Base-by-base conservation (phyloP, 805 yeast species). In the Suhomyces faveliae region DNA sequence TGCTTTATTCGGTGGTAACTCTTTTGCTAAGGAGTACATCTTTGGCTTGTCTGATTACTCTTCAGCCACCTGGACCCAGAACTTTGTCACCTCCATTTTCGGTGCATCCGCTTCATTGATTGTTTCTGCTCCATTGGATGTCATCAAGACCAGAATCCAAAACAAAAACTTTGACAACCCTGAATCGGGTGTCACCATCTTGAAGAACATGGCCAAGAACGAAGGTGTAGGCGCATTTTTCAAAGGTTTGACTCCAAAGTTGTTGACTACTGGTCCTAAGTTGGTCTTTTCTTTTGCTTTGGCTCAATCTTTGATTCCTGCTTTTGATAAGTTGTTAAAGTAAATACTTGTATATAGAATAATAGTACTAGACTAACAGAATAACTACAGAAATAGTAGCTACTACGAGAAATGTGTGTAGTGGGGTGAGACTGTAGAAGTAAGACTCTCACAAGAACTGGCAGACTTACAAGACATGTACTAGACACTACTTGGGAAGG, bases 61-160 rank as follows among this genome's bases (percentile, higher is more conserved):
- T 27, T 68, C 82, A 52, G 99, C 99, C 38, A 87, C 98, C 13
- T 92, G 97, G 97, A 58, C 79, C 43, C 97, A 94, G 74, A 94
- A 94, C 77, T 91, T 94, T 61, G 79, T 92, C 49, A 88, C 98
- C 20, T 92, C 98, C 8, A 90, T 92, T 58, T 84, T 85, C 60
- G 99, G 99, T 69, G 99, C 99, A 19, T 87, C 95, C 47, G 95
- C 98, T 17, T 92, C 98, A 8, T 80, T 94, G 70, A 88, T 94
- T 65, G 97, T 94, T 19, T 85, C 95, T 58, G 99, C 99, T 47
- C 99, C 99, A 42, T 79, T 94, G 62, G 99, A 94, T 66, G 97
- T 94, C 48, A 92, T 94, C 71, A 94, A 94, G 79, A 94, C 99
- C 52, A 86, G 99, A 77, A 94, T 94, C 63, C 99, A 94, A 75